These are phyloP conservation scores for Eucalyptus curtisii DNA, from an alignment of 345 rosid genomes.

Conservation along the genomic window DNA sequence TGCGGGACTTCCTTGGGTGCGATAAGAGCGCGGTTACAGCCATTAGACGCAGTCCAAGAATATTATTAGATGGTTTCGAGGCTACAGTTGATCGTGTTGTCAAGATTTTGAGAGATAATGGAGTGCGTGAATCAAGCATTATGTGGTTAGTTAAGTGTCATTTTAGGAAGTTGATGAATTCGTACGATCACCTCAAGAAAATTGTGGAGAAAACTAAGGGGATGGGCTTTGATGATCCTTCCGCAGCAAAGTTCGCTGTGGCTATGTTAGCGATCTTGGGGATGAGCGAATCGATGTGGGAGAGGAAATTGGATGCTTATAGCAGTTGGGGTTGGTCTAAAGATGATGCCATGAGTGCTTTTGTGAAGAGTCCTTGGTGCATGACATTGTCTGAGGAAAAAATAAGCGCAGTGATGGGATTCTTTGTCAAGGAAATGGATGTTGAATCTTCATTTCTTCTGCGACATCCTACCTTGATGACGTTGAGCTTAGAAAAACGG, in stretches of 20 bases:
- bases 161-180: background rate
- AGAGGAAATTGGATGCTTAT: background rate
- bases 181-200: background rate
- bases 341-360: background rate
- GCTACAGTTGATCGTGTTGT: background rate
- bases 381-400: conserved; percentile 6
- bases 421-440: conserved; percentile 8
- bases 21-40: background rate
- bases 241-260: background rate
- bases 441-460: background rate
- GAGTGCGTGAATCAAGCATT: conserved; percentile 4
- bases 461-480: background rate
- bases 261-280: background rate
- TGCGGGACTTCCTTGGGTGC: background rate
- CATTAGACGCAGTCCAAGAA: background rate
- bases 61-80: background rate
- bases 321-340: conserved; percentile 1
- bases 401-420: background rate
- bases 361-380: conserved; percentile 1
- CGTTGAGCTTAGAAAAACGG: conserved; percentile 13
- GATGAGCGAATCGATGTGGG: background rate
- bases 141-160: background rate
- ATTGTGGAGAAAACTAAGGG: background rate
- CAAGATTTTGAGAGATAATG: background rate
- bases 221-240: conserved; percentile 9